Percentiles rank a stretch among this genome's conserved stretches.
phyloP scores from a whole-genome alignment of 2,329 filamentous ascomycete species.

The Mycosphaerella arachidis region DNA sequence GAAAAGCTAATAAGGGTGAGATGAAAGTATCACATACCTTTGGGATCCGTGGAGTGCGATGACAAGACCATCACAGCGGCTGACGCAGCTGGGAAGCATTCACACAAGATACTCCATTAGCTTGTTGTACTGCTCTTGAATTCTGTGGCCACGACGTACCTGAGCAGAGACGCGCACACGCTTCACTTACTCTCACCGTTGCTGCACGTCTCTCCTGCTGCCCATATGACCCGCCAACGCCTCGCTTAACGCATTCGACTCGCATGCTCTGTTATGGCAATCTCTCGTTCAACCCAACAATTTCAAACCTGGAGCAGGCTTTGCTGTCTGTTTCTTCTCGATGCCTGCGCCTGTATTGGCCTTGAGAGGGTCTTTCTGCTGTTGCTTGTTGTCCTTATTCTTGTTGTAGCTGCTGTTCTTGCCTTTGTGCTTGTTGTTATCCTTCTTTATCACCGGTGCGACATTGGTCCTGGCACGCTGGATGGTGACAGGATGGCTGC shows the following conservation, averaged over 20 bases:
- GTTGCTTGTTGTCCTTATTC: constrained; percentile 40
- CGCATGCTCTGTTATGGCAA: background rate
- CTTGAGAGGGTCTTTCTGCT: constrained; percentile 31
- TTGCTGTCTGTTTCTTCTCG: constrained; percentile 28
- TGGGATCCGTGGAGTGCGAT: background rate
- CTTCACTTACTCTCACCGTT: background rate
- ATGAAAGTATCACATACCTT: background rate
- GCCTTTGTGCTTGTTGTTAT: constrained; percentile 36
- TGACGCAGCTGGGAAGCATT: background rate
- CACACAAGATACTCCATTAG: background rate
- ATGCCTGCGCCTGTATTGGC: constrained; percentile 34
- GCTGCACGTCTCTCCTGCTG: background rate
- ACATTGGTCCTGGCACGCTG: constrained; percentile 90
- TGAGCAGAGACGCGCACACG: background rate
- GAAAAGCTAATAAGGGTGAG: too few relatives aligned
- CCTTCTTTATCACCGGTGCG: constrained; percentile 61
- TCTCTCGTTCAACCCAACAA: constrained; percentile 22
- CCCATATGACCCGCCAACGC: constrained; percentile 1
- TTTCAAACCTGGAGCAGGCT: constrained; percentile 25
- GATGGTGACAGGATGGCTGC: constrained; percentile 77
- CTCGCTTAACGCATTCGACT: constrained; percentile 5
- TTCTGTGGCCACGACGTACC: background rate
- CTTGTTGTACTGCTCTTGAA: background rate
- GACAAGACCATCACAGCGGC: too few relatives aligned
- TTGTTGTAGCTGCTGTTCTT: constrained; percentile 52